phyloP scores from a whole-genome alignment of 1,284 basidiomycete species.

The Rhodotorula sp. region DNA sequence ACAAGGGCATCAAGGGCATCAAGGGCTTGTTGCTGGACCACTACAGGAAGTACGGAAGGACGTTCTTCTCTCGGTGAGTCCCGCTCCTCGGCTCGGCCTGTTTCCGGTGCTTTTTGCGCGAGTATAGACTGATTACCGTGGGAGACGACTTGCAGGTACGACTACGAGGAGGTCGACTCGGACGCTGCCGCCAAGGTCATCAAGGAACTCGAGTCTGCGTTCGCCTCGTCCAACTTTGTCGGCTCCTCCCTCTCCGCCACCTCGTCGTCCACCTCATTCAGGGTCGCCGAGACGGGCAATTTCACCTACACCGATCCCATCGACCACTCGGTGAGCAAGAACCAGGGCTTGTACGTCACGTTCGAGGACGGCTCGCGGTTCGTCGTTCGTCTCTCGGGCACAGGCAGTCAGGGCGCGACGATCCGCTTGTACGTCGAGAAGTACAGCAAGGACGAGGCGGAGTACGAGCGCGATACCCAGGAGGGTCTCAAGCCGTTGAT shows the following conservation, averaged over 20 bases:
- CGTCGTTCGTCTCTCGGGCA: conserved; percentile 93
- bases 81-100: no score
- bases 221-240: conserved; percentile 64
- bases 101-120: no score
- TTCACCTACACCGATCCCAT: conserved; percentile 98
- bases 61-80: conserved; percentile 84
- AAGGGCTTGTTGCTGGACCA: conserved; percentile 82
- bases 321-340: conserved; percentile 81
- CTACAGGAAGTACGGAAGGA: conserved; percentile 91
- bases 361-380: conserved; percentile 90
- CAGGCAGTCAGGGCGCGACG: conserved; percentile 92
- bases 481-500: conserved; percentile 92
- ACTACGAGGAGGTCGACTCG: conserved; percentile 96
- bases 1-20: conserved; percentile 73
- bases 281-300: conserved; percentile 74
- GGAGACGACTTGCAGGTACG: conserved; percentile 58
- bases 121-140: no score
- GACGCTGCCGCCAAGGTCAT: conserved; percentile 86
- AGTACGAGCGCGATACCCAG: conserved; percentile 74
- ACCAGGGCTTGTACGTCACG: conserved; percentile 91
- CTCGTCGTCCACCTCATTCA: conserved; percentile 70
- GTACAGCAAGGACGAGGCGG: conserved; percentile 76
- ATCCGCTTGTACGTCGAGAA: conserved; percentile 58
- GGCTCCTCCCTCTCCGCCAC: conserved; percentile 64
- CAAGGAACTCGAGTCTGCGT: conserved; percentile 68